Percentiles rank a stretch among this genome's conserved stretches.
phyloP scores from a whole-genome alignment of 495 filamentous ascomycete species.

The Lindgomyces ingoldianus region DNA sequence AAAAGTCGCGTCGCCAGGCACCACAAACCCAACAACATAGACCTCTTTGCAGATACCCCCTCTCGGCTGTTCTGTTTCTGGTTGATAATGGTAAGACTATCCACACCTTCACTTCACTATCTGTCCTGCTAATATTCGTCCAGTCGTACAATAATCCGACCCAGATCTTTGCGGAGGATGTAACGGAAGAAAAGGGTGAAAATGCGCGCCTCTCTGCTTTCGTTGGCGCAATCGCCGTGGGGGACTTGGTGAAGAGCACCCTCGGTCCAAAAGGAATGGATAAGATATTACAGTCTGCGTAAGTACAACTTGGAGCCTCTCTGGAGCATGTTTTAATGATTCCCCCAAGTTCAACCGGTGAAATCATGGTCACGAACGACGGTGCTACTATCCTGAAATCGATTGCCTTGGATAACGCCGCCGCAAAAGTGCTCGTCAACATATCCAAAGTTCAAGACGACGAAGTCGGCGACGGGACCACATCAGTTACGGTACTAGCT shows the following conservation, averaged over 20 bases:
- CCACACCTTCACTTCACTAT: background rate
- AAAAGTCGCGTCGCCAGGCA: constrained; percentile 37
- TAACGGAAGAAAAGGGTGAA: constrained; percentile 97
- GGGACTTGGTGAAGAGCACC: constrained; percentile 95
- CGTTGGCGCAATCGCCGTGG: constrained; percentile 95
- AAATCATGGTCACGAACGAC: constrained; percentile 98
- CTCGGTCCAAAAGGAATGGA: constrained; percentile 99
- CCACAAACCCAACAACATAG: constrained; percentile 10
- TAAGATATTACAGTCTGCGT: constrained; percentile 98
- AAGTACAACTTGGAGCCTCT: constrained; percentile 42
- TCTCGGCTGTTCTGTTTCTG: background rate
- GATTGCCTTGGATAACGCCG: constrained; percentile 98
- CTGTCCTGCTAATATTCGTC: constrained; percentile 1
- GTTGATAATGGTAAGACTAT: constrained; percentile 24
- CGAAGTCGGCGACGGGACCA: constrained; percentile 95
- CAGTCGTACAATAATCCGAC: constrained; percentile 76
- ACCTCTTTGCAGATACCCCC: constrained; percentile 11
- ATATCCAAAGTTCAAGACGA: constrained; percentile 99
- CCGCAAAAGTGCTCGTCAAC: constrained; percentile 95
- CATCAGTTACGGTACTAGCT: constrained; percentile 86
- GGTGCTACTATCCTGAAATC: constrained; percentile 97
- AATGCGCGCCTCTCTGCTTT: constrained; percentile 97
- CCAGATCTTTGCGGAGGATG: constrained; percentile 97
- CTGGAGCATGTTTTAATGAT: constrained; percentile 16
- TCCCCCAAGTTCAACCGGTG: constrained; percentile 75